A percentile compares a stretch with the other conserved stretches of the same genome.
Evolutionary conservation across 2,329 filamentous ascomycete genomes (phyloP).

Genomic region (Cordyceps cicadae): DNA sequence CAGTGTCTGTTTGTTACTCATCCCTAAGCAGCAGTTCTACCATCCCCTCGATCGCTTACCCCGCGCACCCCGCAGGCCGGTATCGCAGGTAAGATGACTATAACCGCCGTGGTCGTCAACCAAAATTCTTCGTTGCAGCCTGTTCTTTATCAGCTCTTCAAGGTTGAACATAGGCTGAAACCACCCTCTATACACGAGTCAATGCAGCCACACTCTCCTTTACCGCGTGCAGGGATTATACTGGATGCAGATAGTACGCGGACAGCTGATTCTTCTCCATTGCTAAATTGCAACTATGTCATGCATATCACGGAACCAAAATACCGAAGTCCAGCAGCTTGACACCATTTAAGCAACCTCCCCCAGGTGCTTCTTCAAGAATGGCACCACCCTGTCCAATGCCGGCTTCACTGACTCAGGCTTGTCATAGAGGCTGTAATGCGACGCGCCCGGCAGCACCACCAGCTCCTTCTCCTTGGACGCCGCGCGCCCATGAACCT

Average conservation of each 20-base stretch:
- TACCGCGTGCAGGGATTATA: too few species aligned
- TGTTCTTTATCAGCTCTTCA: too few species aligned
- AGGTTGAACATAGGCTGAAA: too few species aligned
- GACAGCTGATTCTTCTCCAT: not conserved
- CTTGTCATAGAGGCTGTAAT: slow-evolving; percentile 13
- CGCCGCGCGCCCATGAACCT: slow-evolving; percentile 7
- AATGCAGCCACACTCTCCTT: too few species aligned
- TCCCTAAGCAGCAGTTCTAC: not conserved
- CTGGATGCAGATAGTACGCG: too few species aligned
- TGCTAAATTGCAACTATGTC: not conserved
- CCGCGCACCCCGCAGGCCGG: slow-evolving; percentile 6
- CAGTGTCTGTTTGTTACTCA: not conserved
- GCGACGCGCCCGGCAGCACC: slow-evolving; percentile 9
- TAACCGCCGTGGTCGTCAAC: not conserved
- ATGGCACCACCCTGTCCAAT: slow-evolving; percentile 5
- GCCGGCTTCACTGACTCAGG: slow-evolving; percentile 10
- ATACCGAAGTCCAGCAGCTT: not conserved
- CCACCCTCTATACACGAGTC: too few species aligned
- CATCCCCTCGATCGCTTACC: not conserved
- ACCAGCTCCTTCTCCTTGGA: slow-evolving; percentile 11
- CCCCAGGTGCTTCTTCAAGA: slow-evolving; percentile 17
- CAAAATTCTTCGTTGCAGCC: not conserved
- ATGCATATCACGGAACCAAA: not conserved
- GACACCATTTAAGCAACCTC: slow-evolving; percentile 14
- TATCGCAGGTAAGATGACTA: slow-evolving; percentile 2